These are phyloP conservation scores for Suillus clintonianus DNA, from an alignment of 768 basidiomycete genomes.

Conservation along the genomic window DNA sequence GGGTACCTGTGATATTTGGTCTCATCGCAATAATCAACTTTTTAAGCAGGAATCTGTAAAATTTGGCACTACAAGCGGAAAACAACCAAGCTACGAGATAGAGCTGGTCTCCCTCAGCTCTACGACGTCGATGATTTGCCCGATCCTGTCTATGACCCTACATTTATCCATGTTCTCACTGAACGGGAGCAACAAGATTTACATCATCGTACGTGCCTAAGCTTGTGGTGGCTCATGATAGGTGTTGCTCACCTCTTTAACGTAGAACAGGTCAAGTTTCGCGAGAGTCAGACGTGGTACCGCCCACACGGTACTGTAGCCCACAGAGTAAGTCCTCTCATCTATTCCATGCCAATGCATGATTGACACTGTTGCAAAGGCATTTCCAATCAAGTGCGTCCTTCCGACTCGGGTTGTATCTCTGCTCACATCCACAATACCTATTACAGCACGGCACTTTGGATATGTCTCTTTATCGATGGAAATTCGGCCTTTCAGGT, in stretches of 20 bases:
- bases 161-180: constrained; percentile 71
- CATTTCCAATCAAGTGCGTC: constrained; percentile 61
- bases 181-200: constrained; percentile 64
- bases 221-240: not conserved
- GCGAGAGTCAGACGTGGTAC: constrained; percentile 82
- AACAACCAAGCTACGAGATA: constrained; percentile 57
- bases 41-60: constrained; percentile 57
- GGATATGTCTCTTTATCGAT: constrained; percentile 72
- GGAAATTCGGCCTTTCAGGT: constrained; percentile 84
- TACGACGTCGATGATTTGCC: constrained; percentile 80
- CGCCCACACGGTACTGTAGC: constrained; percentile 83
- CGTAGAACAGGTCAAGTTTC: constrained; percentile 68
- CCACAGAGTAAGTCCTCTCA: constrained; percentile 53
- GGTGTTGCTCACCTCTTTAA: constrained; percentile 6
- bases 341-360: constrained; percentile 4
- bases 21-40: not conserved
- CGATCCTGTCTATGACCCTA: constrained; percentile 70
- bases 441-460: constrained; percentile 56
- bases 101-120: constrained; percentile 66
- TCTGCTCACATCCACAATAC: not conserved
- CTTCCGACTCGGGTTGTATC: not conserved
- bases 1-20: constrained; percentile 16
- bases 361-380: constrained; percentile 38
- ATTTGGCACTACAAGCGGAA: constrained; percentile 75
- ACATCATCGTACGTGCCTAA: constrained; percentile 54